phyloP scores from a whole-genome alignment of 1,284 basidiomycete species.

The Ustilago tritici region DNA sequence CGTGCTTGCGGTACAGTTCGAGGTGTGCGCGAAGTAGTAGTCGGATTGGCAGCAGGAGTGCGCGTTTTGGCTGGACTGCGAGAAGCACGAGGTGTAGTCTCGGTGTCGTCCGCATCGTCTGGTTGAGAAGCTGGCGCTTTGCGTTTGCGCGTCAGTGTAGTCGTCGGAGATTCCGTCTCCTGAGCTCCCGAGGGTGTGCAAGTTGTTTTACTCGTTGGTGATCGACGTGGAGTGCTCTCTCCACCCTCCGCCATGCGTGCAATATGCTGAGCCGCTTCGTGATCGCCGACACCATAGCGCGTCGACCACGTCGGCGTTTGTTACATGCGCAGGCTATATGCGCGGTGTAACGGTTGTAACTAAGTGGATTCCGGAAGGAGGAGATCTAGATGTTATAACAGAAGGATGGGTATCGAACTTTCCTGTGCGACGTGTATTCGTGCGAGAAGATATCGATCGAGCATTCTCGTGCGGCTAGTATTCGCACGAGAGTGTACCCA shows the following conservation, averaged over 20 bases:
- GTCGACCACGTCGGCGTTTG: slow-evolving; percentile 14
- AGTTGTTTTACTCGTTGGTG: slow-evolving; percentile 24
- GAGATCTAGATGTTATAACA: too few species aligned
- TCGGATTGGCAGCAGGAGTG: slow-evolving; percentile 14
- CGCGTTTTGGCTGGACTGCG: slow-evolving; percentile 26
- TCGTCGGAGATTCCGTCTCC: slow-evolving; percentile 10
- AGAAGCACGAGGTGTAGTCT: slow-evolving; percentile 24
- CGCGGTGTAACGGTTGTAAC: too few species aligned
- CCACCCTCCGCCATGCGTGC: slow-evolving; percentile 27
- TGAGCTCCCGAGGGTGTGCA: slow-evolving; percentile 1
- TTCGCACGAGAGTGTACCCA: too few species aligned
- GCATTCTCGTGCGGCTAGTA: too few species aligned
- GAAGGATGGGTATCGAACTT: too few species aligned
- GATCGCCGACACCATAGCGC: slow-evolving; percentile 30
- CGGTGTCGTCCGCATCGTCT: slow-evolving; percentile 13
- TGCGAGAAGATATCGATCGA: too few species aligned
- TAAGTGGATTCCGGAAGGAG: too few species aligned
- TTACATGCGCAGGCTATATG: too few species aligned
- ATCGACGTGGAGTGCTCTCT: slow-evolving; percentile 24
- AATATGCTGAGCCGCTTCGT: slow-evolving; percentile 29
- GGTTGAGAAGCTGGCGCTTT: slow-evolving; percentile 18
- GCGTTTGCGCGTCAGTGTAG: slow-evolving; percentile 36
- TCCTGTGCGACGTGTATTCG: too few species aligned
- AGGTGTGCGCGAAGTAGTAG: slow-evolving; percentile 20
- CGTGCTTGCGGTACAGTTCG: slow-evolving; percentile 29